Percentiles rank a stretch among this genome's conserved stretches.
phyloP scores from a whole-genome alignment of 495 filamentous ascomycete genomes.

The Thermothielavioides terrestris region DNA sequence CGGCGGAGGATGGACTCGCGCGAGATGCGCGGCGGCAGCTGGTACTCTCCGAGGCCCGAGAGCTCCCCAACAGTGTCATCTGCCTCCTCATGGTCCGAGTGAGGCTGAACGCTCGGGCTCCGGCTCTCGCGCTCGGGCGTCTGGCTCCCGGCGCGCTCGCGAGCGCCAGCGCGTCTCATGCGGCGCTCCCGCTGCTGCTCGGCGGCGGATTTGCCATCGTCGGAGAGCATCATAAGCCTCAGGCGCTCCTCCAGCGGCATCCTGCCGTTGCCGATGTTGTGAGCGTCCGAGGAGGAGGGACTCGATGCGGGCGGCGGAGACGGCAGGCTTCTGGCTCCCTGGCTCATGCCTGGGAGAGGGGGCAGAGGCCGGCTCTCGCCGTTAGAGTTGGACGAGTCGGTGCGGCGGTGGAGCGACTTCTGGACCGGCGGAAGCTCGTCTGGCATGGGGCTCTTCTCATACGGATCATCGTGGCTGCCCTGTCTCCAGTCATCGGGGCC shows the following conservation, averaged over 20 bases:
- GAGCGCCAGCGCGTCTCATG: constrained; percentile 46
- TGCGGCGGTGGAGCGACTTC: constrained; percentile 42
- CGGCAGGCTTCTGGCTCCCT: constrained; percentile 43
- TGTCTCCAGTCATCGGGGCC: constrained; percentile 92
- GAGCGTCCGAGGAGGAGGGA: constrained; percentile 46
- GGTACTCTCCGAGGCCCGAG: constrained; percentile 47
- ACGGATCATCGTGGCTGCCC: constrained; percentile 62
- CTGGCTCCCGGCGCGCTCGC: constrained; percentile 38
- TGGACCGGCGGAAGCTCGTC: constrained; percentile 28
- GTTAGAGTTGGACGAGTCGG: constrained; percentile 61
- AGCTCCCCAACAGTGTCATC: constrained; percentile 48
- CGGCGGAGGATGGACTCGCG: constrained; percentile 87
- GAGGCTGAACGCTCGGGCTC: constrained; percentile 30
- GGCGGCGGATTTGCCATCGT: constrained; percentile 45
- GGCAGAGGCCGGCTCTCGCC: constrained; percentile 67
- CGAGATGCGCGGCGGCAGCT: constrained; percentile 71
- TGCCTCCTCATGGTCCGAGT: constrained; percentile 31
- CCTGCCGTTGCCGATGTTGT: constrained; percentile 54
- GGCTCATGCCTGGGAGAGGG: constrained; percentile 52
- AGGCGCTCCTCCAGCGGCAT: constrained; percentile 79
- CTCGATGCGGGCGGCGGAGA: constrained; percentile 61
- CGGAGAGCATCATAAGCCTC: constrained; percentile 70
- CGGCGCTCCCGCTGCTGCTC: constrained; percentile 55
- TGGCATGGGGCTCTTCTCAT: constrained; percentile 59
- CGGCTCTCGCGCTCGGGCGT: constrained; percentile 40